Percentiles rank a stretch among this genome's conserved stretches.
Evolutionary conservation across 805 yeast genomes (phyloP).

Genomic region (Candida argentea): DNA sequence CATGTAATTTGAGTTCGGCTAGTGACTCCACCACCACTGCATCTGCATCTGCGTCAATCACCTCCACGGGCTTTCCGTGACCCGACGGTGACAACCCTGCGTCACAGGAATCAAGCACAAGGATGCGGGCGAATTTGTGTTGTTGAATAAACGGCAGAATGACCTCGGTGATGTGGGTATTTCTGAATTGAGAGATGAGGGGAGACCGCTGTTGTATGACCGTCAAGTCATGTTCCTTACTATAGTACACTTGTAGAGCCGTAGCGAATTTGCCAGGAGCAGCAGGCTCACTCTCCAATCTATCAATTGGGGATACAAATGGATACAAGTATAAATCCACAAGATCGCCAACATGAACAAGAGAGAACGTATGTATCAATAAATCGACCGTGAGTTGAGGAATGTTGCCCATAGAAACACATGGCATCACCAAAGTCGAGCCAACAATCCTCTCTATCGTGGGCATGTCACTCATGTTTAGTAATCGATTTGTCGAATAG

Average conservation of each 20-base stretch:
- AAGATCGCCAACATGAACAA: constrained; percentile 42
- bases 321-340: constrained; percentile 64
- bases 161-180: constrained; percentile 41
- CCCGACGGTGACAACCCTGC: constrained; percentile 37
- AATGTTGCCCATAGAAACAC: constrained; percentile 80
- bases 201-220: constrained; percentile 83
- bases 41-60: too few relatives aligned
- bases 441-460: too few relatives aligned
- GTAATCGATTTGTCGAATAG: neutral
- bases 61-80: constrained; percentile 15
- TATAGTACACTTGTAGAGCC: constrained; percentile 55
- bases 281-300: constrained; percentile 14
- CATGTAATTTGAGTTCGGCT: constrained; percentile 15
- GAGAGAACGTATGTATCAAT: constrained; percentile 51
- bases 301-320: constrained; percentile 72
- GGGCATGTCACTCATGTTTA: constrained; percentile 1
- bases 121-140: constrained; percentile 32
- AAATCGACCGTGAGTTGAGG: constrained; percentile 78
- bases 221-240: constrained; percentile 31
- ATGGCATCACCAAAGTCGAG: constrained; percentile 59
- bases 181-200: constrained; percentile 52
- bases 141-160: constrained; percentile 38
- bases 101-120: constrained; percentile 66
- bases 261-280: too few relatives aligned
- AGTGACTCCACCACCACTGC: constrained; percentile 16